Evolutionary conservation across 352 stramenopile genomes (phyloP), one percentile per base, ranked within the genome.

Genomic region (Phytophthora fragariaefolia): DNA sequence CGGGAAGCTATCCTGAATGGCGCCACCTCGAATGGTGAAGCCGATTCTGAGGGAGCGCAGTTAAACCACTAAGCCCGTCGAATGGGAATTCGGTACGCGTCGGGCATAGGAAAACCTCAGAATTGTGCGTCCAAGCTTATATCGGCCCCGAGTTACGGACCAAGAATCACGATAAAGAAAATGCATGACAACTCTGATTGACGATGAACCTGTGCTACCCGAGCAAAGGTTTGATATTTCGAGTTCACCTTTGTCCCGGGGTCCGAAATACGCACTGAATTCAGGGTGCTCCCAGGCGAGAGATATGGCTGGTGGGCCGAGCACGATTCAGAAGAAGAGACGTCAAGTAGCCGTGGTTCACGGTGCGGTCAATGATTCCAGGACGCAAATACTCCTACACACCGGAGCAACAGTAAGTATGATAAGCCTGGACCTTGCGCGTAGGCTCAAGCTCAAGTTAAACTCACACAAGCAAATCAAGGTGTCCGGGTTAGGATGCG

Each of bases 361-460:
- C 20, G 38, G 38, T 45, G 38, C 38, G 20, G 38, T 45, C 6
- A 45, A 45, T 6, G 6, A 45, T 23, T 32, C 10, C 12, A 20
- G 51, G 36, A 36, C 23, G n/a, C n/a, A 48, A 23, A 48, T 58
- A 7, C 13, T 59, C 22, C n/a, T 49, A 7, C 36, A 42, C 6
- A 50, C 52, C 3, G 36, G 52, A 48, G 52, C 52, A 13, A 40
- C 36, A 0, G 23, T 59, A 17, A 59, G 36, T 18, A 40, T 59
- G 23, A 6, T 59, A 10, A 59, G 52, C 40, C 27, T 59, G 5
- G 24, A 59, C 24, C 28, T 59, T 36, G 55, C 30, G 55, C 55
- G 43, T 63, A 55, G n/a, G 23, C 28, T 63, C 42, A 34, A 30
- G 24, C 42, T 54, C 55, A 47, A 18, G 5, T 1, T 63, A 27